A percentile compares a stretch with the other conserved stretches of the same genome.
Conservation (phyloP, 1,284 basidiomycete species). For the Amylostereum areolatum region DNA sequence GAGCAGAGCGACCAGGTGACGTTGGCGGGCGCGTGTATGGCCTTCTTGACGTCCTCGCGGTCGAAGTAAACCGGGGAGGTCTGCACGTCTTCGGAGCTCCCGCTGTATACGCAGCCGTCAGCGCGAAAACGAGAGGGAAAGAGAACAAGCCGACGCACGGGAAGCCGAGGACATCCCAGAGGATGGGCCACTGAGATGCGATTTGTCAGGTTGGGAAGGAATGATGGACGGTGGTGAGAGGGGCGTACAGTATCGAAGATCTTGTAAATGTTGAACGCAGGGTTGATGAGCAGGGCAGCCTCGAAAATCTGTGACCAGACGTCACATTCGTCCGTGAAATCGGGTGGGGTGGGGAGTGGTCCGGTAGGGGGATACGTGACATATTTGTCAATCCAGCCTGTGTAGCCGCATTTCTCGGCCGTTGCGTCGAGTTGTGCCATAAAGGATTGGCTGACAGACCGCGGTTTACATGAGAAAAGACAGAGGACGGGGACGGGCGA, state of each 20-base stretch:
- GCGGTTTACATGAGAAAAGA: neutral
- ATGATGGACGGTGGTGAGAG: neutral
- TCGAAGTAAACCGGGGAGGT: constrained; percentile 56
- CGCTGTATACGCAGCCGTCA: neutral
- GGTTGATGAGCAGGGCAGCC: constrained; percentile 56
- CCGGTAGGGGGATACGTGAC: constrained; percentile 7
- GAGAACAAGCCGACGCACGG: constrained; percentile 39
- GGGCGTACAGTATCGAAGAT: constrained; percentile 59
- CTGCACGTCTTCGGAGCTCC: constrained; percentile 31
- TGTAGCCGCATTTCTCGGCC: constrained; percentile 6
- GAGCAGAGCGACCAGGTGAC: constrained; percentile 64
- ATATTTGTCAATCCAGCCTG: constrained; percentile 5
- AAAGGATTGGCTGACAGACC: constrained; percentile 4
- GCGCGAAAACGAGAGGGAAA: neutral
- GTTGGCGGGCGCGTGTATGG: constrained; percentile 64
- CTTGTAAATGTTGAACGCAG: constrained; percentile 72
- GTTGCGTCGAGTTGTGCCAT: constrained; percentile 4
- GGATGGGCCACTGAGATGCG: constrained; percentile 33
- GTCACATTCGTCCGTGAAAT: constrained; percentile 47
- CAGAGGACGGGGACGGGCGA: neutral
- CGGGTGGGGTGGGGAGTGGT: constrained; percentile 37
- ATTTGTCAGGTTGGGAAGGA: neutral
- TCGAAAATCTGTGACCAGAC: constrained; percentile 57
- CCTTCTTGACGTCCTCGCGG: constrained; percentile 61
- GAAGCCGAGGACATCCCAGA: constrained; percentile 76